Evolutionary conservation across 1,284 basidiomycete species (phyloP), one percentile per base, ranked within the genome.

Genomic region (Marasmius fiardii): DNA sequence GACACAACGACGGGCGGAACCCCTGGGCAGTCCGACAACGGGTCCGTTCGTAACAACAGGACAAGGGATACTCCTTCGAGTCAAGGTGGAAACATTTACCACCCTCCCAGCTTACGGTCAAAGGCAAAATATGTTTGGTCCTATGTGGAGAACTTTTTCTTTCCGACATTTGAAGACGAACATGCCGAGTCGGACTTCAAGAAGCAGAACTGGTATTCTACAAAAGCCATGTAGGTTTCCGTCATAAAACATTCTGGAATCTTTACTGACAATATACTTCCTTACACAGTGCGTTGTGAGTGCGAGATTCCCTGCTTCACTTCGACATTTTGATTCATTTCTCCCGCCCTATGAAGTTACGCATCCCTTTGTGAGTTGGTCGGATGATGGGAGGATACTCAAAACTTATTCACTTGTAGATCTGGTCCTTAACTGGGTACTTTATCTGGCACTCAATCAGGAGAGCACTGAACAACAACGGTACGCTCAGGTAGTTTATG

Each of bases 381-480:
- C 7, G n/a, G n/a, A 4, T 31, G 12, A n/a, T 26, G 24, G 11
- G 26, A 28, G 43, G 35, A 34, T 48, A n/a, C 33, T 18, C 49
- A 48, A 11, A 41, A 16, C 50, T 21, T 1, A 16, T 7, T n/a
- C 34, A 3, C 16, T 28, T 24, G 23, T 43, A 64, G 63, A 59
- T 44, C 59, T 68, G 24, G 47, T 63, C 33, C 20, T 66, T 12
- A 68, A 68, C 49, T 68, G 67, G 67, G 57, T 64, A 2, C 58
- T 68, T 8, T 67, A 67, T 53, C 59, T 68, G 12, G 54, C 57
- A 28, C 62, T 68, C 28, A 68, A 68, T 51, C 41, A 61, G 23
- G 37, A 58, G 20, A 64, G 60, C 43, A 66, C 65, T 5, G 48
- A 43, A 16, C 34, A 56, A 18, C 52, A 34, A 12, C 1, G 48